Conservation (phyloP, 208 protist genomes). For the Wallacemonas sp. region DNA sequence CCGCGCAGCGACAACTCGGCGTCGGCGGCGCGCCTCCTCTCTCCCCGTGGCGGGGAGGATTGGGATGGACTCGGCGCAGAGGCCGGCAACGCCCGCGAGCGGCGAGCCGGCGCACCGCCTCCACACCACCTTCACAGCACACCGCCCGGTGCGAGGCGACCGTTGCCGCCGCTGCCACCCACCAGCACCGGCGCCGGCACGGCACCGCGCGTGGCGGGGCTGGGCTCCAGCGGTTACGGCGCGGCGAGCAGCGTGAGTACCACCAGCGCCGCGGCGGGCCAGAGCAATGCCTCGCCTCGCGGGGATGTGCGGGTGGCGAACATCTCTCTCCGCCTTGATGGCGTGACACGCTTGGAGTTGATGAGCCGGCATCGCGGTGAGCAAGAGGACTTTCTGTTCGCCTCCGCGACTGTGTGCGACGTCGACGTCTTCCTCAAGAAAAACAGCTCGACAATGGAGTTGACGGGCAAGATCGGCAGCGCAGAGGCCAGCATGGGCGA, state of each 20-base stretch:
- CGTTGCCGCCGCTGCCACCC: neutral
- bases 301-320: slow-evolving; percentile 49
- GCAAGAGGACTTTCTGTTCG: slow-evolving; percentile 50
- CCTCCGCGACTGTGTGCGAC: slow-evolving; percentile 35
- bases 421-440: slow-evolving; percentile 61
- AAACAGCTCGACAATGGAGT: slow-evolving; percentile 63
- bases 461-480: slow-evolving; percentile 45
- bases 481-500: slow-evolving; percentile 41
- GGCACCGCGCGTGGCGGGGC: neutral
- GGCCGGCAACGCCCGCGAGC: neutral
- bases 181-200: neutral
- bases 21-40: neutral
- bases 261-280: neutral
- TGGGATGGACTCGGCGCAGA: no score
- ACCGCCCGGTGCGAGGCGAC: no score
- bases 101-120: neutral
- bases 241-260: neutral
- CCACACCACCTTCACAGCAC: no score
- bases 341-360: slow-evolving; percentile 48
- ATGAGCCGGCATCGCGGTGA: slow-evolving; percentile 46
- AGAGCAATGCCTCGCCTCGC: neutral
- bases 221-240: neutral
- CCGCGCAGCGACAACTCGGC: neutral
- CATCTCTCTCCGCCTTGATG: slow-evolving; percentile 58
- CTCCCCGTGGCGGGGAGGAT: no score